Evolutionary conservation across 2,329 filamentous ascomycete species (phyloP), one percentile per base, ranked within the genome.

Genomic region (Sodiomyces alkalinus): DNA sequence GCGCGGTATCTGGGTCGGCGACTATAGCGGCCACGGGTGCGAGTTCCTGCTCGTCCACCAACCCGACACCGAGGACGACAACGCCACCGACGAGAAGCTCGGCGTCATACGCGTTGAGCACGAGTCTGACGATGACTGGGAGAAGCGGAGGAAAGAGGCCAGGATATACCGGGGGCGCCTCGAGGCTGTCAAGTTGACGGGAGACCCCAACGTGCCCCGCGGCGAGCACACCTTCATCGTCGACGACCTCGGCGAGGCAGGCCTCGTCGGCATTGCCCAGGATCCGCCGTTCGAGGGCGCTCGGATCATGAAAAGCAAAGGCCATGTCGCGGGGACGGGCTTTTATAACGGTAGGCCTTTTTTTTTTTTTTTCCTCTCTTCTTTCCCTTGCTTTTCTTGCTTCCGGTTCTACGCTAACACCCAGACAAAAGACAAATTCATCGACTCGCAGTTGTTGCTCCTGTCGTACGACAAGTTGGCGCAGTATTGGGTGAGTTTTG

Each of bases 1-100:
- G 60, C 74, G 83, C 37, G 87, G 87, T 0, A 82, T 98, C 17
- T 96, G 82, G 80, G 78, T 85, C 11, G 86, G 86, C 1, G 86
- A 94, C 47, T 94, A 93, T 44, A 78, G 74, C 16, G 74, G 71
- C 0, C 86, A 96, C 42, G 85, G 86, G 1, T 86, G 79, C 48
- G 87, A 96, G 49, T 93, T 94, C 31, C 46, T 96, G 4, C 59
- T 92, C 9, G 58, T 96, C 25, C 61, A 83, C 40, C 90, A 98
- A 44, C 73, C 74, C 0, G 74, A 78, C 28, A 73, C 74, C 0
- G 74, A 78, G 28, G 48, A 60, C 21, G 60, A 66, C 12, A 57
- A 62, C 18, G 42, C 41, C 3, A 47, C 54, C 2, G 48, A 60
- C 30, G 48, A 53, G 14, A 51, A 59, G 23, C 43, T 55, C 4